Evolutionary conservation across 345 rosid genomes (phyloP).

Genomic region (Physaria fendleri): DNA sequence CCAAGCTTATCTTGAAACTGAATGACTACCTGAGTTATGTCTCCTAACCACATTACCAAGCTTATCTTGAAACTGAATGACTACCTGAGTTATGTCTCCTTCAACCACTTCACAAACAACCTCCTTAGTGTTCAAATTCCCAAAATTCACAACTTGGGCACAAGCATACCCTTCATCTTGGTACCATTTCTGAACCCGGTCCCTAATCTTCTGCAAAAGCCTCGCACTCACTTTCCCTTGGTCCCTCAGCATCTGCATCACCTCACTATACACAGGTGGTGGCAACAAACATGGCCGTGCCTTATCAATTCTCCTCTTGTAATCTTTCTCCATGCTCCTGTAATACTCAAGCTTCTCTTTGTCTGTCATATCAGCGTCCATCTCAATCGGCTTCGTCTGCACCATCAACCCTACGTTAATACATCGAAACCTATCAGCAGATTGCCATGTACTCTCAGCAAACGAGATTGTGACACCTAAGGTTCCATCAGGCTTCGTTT

Average conservation of each 20-base stretch:
- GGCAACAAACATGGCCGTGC: slow-evolving; percentile 85
- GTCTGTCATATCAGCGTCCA: slow-evolving; percentile 94
- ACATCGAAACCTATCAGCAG: slow-evolving; percentile 78
- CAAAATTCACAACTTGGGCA: slow-evolving; percentile 95
- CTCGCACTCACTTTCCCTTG: slow-evolving; percentile 88
- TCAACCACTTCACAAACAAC: slow-evolving; percentile 99
- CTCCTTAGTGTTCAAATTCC: slow-evolving; percentile 87
- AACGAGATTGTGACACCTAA: slow-evolving; percentile 58
- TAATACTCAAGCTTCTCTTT: slow-evolving; percentile 91
- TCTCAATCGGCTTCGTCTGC: slow-evolving; percentile 78
- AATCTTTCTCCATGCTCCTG: slow-evolving; percentile 79
- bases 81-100: slow-evolving; percentile 86
- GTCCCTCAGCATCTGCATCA: slow-evolving; percentile 65
- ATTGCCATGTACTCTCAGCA: slow-evolving; percentile 89
- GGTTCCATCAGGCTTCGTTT: slow-evolving; percentile 78
- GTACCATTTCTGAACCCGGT: slow-evolving; percentile 95
- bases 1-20: no score
- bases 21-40: no score
- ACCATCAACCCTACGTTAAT: slow-evolving; percentile 85
- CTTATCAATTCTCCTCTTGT: slow-evolving; percentile 70
- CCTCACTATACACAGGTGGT: slow-evolving; percentile 44
- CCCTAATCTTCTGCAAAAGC: slow-evolving; percentile 87
- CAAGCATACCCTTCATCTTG: slow-evolving; percentile 96
- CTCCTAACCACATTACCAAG: slow-evolving; percentile 87
- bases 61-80: slow-evolving; percentile 85